Base-by-base conservation (phyloP, 2,329 filamentous ascomycete species). In the Neopestalotiopsis clavispora region DNA sequence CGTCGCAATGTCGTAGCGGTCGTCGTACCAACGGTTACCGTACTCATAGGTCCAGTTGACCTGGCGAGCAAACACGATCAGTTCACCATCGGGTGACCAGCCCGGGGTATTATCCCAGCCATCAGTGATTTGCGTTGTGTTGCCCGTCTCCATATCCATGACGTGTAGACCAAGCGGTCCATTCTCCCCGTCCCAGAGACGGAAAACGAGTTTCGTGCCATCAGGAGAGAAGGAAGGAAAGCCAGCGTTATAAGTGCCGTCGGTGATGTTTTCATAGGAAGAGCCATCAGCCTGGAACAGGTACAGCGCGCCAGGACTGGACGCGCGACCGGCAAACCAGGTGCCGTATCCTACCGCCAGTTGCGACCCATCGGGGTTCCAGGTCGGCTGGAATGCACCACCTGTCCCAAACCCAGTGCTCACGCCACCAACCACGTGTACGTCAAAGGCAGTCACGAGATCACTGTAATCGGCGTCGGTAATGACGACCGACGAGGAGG, bases 341-440 rank as follows among this genome's bases (percentile, higher is more conserved):
- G 73, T 72, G 5, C 81, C 81, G 1, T 82, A 70, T 7, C 82
- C 80, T 62, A 83, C 78, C 9, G 78, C 77, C 10, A 84, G 69
- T 78, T 78, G 79, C 14, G 78, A 69, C 2, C 78, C 79, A 45
- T 83, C 78, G 2, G 77, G 73, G 0, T 75, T 78, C 79, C 79
- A 84, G 1, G 78, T 72, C 2, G 82, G 81, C 62, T 82, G 79
- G 73, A 81, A 84, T 3, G 81, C 80, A 9, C 80, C 81, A 2
- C 79, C 80, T 12, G 32, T 40, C 17, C n/a, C 38, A 4, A 66
- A 17, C 1, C 38, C 12, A 20, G 79, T 74, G 65, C 78, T 79
- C 17, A 77, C 75, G 6, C 73, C 28, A 10, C 28, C 34, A 4
- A 72, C 70, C 28, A 71, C 34, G 65, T 79, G 42, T 12, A 63